Percentiles rank a stretch among this genome's conserved stretches.
Conservation (phyloP, 768 basidiomycete species). For the Lentinula lateritia region DNA sequence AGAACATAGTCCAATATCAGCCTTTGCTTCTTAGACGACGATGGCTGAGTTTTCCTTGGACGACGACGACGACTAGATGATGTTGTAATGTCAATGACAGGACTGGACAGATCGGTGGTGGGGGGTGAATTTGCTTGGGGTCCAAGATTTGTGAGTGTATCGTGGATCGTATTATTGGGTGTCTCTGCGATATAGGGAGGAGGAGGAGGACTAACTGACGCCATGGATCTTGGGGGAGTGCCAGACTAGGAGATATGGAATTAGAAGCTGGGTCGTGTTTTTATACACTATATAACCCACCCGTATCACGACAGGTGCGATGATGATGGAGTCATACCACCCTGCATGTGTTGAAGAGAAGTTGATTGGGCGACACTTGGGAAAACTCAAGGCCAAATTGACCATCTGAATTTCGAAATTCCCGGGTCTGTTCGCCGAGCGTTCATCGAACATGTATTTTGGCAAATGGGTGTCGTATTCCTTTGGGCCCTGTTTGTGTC, state of each 20-base stretch:
- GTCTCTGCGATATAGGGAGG: neutral
- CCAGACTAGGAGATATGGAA: neutral
- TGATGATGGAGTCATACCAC: conserved; percentile 51
- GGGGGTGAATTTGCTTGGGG: neutral
- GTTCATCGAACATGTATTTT: conserved; percentile 24
- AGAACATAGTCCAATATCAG: neutral
- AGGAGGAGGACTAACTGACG: neutral
- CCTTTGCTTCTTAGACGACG: neutral
- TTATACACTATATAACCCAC: neutral
- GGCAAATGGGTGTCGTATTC: conserved; percentile 13
- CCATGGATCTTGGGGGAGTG: neutral
- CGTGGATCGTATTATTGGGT: neutral
- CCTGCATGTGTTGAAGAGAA: conserved; percentile 35
- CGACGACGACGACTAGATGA: neutral
- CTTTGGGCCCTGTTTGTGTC: conserved; percentile 18
- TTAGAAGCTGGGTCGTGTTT: neutral
- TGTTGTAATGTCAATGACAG: neutral
- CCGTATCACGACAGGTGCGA: neutral
- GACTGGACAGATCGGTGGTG: neutral
- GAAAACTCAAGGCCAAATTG: conserved; percentile 42
- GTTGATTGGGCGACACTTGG: conserved; percentile 42
- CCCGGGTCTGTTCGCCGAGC: conserved; percentile 26
- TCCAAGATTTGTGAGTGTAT: neutral
- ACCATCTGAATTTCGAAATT: conserved; percentile 31
- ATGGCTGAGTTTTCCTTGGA: neutral